Evolutionary conservation across 2,329 filamentous ascomycete genomes (phyloP).

Genomic region (Cladobotryum protrusum): DNA sequence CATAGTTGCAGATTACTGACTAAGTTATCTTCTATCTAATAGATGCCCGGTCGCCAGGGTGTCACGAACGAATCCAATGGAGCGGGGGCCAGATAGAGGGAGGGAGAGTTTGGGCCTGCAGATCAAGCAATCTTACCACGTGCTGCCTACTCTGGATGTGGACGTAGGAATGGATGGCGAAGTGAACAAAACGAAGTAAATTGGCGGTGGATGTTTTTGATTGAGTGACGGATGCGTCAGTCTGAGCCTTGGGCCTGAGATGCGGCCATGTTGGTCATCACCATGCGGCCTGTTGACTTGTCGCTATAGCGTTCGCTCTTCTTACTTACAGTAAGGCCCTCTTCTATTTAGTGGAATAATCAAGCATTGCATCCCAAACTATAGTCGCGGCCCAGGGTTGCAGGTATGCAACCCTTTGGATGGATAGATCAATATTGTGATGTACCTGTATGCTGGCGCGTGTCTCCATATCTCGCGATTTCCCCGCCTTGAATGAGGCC

Average conservation of each 20-base stretch:
- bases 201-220: conserved; percentile 3
- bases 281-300: too few species aligned
- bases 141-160: too few species aligned
- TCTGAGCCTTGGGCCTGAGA: neutral
- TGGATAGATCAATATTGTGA: too few species aligned
- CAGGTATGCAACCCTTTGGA: neutral
- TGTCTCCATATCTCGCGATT: too few species aligned
- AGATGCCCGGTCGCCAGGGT: conserved; percentile 50
- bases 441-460: too few species aligned
- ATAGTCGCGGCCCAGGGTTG: neutral
- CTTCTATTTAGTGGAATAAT: conserved; percentile 7
- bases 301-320: conserved; percentile 3
- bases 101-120: neutral
- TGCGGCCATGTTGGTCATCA: neutral
- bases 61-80: conserved; percentile 48
- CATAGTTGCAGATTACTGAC: conserved; percentile 5
- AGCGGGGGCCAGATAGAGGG: conserved; percentile 34
- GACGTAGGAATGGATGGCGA: too few species aligned
- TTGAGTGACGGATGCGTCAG: conserved; percentile 3
- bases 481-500: too few species aligned
- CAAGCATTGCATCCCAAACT: conserved; percentile 7
- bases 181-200: neutral
- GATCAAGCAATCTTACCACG: neutral
- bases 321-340: conserved; percentile 7
- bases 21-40: neutral